Base-by-base conservation (phyloP, 306 rosid genomes). In the Clitoria ternatea region DNA sequence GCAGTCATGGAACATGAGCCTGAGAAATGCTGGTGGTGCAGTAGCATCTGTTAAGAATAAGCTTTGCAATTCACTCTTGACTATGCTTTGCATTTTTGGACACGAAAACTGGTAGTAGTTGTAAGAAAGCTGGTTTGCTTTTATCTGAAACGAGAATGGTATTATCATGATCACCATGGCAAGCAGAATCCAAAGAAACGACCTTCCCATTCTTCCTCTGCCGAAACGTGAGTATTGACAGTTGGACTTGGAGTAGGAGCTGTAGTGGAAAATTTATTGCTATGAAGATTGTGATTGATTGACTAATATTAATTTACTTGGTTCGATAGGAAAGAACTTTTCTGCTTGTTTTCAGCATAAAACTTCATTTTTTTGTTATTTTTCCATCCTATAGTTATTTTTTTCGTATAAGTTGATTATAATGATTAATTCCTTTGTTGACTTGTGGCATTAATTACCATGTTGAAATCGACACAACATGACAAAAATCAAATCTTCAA, bases 1-100 rank as follows among this genome's bases (percentile, higher is more conserved):
- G 72, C 85, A 80, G 19, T 80, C 88, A 64, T 84, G 88, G 77
- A 84, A 80, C 78, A 77, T 29, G 79, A 84, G 82, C 40, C 81
- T 65, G 61, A 77, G 73, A 64, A 84, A 80, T 53, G 81, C 80
- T 3, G 88, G 43, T 7, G 85, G 83, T 19, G 85, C 66, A 49
- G 78, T 45, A 70, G 78, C 9, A 77, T 80, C 83, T 4, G 65
- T 48, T 37, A 64, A 9, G 75, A 69, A 76, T 30, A 68, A 14
- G 8, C 33, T 62, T 3, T 24, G 6, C 68, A 76, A 69, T 35
- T 83, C 75, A 12, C 12, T 61, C 72, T 69, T 17, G 27, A 79
- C 56, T 19, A 55, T 8, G 10, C 62, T 36, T 79, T 79, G 82
- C 50, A 76, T 48, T 10, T 62, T 76, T 76, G 87, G 87, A 7